Base-by-base conservation (phyloP, 2,329 filamentous ascomycete genomes). In the Beauveria varroae region DNA sequence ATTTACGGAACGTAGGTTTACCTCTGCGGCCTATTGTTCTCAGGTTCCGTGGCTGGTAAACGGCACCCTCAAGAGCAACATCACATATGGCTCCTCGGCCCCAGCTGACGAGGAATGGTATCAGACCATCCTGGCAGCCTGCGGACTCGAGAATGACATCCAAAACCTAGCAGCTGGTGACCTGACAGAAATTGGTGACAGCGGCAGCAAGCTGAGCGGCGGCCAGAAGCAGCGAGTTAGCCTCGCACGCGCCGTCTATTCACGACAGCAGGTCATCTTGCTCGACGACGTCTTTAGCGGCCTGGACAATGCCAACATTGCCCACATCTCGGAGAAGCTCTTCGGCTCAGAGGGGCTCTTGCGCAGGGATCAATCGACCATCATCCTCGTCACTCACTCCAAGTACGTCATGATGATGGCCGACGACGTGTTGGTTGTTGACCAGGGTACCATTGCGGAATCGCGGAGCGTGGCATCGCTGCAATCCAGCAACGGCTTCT, bases 261-360 rank as follows among this genome's bases (percentile, higher is more conserved):
- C 67, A 0, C 55, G 63, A 16, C 63, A 63, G 14, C 34, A 58
- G 2, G 56, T 72, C 5, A 55, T 73, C 3, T 60, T 74, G 3
- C 61, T 74, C 2, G 73, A 74, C 30, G 73, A 74, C 30, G 67
- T 72, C 7, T 66, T 74, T 10, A 73, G 70, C 2, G 73, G 72
- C 1, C 66, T 76, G 1, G 74, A 76, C 57, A 65, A 68, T 8
- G 65, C 73, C 8, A 78, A 75, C 0, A 73, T 76, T 54, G 67
- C 72, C 28, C 69, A 71, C 9, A 72, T 78, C 2, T 73, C 75
- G 34, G 63, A 68, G 0, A 67, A 66, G 1, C 70, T 77, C 0
- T 74, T 78, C 50, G 69, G 71, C 1, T 16, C 37, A 3, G 63
- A 64, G 18, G 73, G 75, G 0, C 55, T 76, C 8, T 59, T 73